A percentile compares a stretch with the other conserved stretches of the same genome.
These are phyloP conservation scores for Avena sativa DNA, from an alignment of 176 grass and related monocot genomes.

Conservation along the genomic window DNA sequence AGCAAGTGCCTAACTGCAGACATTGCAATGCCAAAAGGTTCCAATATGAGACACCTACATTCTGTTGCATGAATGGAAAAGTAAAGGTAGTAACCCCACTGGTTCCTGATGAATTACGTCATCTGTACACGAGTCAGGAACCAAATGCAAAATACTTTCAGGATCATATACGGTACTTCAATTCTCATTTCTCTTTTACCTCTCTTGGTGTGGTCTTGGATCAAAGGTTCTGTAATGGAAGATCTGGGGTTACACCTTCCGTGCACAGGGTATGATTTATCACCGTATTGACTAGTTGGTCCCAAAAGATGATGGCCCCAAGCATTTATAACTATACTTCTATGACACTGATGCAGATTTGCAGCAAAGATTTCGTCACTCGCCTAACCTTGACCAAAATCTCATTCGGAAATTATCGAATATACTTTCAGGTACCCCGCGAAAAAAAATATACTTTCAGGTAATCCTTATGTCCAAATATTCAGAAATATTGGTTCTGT, in stretches of 20 bases:
- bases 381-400: not conserved
- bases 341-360: no score
- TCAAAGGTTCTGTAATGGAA: not conserved
- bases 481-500: not conserved
- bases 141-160: not conserved
- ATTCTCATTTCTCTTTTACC: not conserved
- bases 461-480: not conserved
- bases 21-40: constrained; percentile 22
- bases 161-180: not conserved
- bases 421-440: no score
- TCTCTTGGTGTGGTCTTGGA: no score
- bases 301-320: not conserved
- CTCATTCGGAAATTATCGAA: not conserved
- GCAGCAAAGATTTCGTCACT: no score
- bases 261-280: not conserved
- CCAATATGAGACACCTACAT: no score
- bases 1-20: not conserved
- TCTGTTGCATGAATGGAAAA: constrained; percentile 46
- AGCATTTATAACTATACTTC: not conserved
- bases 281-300: not conserved
- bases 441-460: no score
- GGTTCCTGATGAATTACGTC: constrained; percentile 20
- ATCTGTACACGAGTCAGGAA: not conserved
- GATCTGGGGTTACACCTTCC: not conserved
- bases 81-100: not conserved